Conservation (phyloP, 345 rosid genomes). For the Stellera chamaejasme region DNA sequence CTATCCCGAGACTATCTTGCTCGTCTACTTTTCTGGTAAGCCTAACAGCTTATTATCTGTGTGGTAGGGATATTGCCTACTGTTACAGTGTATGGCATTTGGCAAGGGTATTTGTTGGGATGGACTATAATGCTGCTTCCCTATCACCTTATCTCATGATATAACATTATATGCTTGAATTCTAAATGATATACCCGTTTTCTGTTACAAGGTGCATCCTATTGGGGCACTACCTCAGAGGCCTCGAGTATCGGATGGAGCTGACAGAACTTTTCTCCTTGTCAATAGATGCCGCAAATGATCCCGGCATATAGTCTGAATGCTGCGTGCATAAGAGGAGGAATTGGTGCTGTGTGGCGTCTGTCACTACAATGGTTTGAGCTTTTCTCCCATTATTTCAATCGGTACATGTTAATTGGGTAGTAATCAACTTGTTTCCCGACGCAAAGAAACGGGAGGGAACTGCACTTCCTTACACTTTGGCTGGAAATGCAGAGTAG, state of each 20-base stretch:
- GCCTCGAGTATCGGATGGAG: slow-evolving; percentile 79
- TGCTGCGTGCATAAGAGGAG: no score
- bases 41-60: slow-evolving; percentile 4
- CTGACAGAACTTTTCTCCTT: slow-evolving; percentile 63
- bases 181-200: not conserved
- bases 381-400: slow-evolving; percentile 14
- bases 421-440: slow-evolving; percentile 6
- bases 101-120: no score
- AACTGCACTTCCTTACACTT: not conserved
- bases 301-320: not conserved
- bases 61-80: no score
- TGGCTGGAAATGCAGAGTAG: slow-evolving; percentile 13
- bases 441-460: slow-evolving; percentile 14
- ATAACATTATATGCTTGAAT: not conserved
- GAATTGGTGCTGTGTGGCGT: slow-evolving; percentile 18
- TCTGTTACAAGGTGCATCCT: slow-evolving; percentile 68
- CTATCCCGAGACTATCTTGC: slow-evolving; percentile 88
- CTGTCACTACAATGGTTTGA: slow-evolving; percentile 11
- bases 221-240: slow-evolving; percentile 87
- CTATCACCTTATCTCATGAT: no score
- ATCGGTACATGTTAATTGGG: slow-evolving; percentile 16
- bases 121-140: no score
- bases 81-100: no score
- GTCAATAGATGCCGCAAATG: slow-evolving; percentile 35
- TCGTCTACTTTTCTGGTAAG: slow-evolving; percentile 92